Evolutionary conservation across 768 basidiomycete genomes (phyloP).

Genomic region (Serendipita sp.): DNA sequence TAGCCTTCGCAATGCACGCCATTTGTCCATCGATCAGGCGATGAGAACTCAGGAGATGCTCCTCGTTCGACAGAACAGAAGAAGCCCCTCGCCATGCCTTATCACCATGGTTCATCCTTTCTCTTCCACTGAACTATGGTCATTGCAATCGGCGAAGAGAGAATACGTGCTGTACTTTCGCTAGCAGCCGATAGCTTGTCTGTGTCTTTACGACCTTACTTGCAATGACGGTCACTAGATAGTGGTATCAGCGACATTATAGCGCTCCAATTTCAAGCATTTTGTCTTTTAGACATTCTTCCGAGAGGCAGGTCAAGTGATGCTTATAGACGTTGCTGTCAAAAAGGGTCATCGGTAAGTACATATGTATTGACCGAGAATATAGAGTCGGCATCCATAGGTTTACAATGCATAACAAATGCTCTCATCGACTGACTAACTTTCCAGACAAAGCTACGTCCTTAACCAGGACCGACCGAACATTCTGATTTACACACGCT

Average conservation of each 20-base stretch:
- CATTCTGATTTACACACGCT: neutral
- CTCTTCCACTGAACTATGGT: neutral
- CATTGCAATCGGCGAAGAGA: neutral
- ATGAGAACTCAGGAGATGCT: neutral
- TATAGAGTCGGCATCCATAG: neutral
- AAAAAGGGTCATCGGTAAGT: neutral
- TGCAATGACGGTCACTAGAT: neutral
- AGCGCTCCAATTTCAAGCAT: neutral
- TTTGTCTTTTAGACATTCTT: conserved; percentile 5
- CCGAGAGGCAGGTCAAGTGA: neutral
- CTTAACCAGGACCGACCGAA: neutral
- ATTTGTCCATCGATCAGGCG: neutral
- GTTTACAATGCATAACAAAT: neutral
- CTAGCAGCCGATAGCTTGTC: neutral
- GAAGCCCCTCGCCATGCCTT: neutral
- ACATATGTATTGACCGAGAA: neutral
- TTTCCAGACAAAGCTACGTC: neutral
- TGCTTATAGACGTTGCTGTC: neutral
- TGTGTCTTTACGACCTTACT: neutral
- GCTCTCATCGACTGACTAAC: neutral
- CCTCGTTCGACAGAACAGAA: neutral
- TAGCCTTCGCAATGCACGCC: neutral
- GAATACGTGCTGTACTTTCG: neutral
- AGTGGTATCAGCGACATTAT: conserved; percentile 2
- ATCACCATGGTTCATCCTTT: neutral